Evolutionary conservation across 1,139 yeast species (phyloP).

Genomic region (Yarrowia galli): DNA sequence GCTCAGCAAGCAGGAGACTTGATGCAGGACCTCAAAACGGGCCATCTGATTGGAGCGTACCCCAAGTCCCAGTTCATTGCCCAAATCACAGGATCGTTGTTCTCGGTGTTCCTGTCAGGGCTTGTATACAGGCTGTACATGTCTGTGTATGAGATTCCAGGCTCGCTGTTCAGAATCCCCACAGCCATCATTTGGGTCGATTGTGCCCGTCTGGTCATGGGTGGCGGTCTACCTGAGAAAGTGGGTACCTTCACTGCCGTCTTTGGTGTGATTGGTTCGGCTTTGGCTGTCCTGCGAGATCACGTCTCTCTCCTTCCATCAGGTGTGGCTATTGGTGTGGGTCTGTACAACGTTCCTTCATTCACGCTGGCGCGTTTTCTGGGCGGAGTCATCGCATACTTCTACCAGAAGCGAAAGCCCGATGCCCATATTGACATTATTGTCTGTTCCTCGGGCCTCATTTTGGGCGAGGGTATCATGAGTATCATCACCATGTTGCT

Average conservation of each 20-base stretch:
- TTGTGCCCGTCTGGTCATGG: conserved; percentile 91
- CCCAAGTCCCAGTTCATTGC: conserved; percentile 92
- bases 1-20: conserved; percentile 99
- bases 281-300: conserved; percentile 63
- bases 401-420: conserved; percentile 49
- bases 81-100: conserved; percentile 83
- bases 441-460: conserved; percentile 89
- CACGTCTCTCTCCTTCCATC: conserved; percentile 73
- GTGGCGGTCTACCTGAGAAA: conserved; percentile 80
- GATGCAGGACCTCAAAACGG: conserved; percentile 96
- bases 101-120: conserved; percentile 81
- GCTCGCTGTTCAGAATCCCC: conserved; percentile 80
- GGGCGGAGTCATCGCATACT: conserved; percentile 72
- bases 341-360: conserved; percentile 91
- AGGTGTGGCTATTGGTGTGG: conserved; percentile 97
- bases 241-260: conserved; percentile 70
- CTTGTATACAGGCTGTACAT: conserved; percentile 84
- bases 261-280: conserved; percentile 73
- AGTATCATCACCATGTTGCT: conserved; percentile 82
- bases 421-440: conserved; percentile 71
- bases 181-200: conserved; percentile 98
- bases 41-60: conserved; percentile 89
- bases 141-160: conserved; percentile 82
- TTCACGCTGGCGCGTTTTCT: conserved; percentile 91
- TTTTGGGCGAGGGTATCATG: conserved; percentile 90